A percentile compares a stretch with the other conserved stretches of the same genome.
phyloP scores from a whole-genome alignment of 2,329 filamentous ascomycete species.

The Epichloe brachyelytri region DNA sequence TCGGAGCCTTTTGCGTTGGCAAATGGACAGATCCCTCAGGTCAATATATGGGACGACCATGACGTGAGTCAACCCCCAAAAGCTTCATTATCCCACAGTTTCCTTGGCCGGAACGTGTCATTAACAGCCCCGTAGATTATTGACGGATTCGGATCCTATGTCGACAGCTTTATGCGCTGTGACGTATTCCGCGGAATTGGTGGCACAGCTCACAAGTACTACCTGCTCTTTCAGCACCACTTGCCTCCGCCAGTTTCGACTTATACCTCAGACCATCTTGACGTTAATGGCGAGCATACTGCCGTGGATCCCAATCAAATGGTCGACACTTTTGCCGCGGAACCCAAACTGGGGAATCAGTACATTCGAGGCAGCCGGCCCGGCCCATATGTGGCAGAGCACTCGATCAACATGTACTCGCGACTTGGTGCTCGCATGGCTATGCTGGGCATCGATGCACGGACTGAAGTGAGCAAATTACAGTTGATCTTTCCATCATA shows the following conservation, averaged over 20 bases:
- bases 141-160: constrained; percentile 87
- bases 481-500: neutral
- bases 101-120: neutral
- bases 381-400: constrained; percentile 80
- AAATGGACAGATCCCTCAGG: constrained; percentile 83
- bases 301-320: constrained; percentile 59
- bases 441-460: constrained; percentile 80
- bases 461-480: constrained; percentile 54
- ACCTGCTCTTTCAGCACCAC: constrained; percentile 95
- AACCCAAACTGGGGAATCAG: constrained; percentile 44
- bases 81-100: neutral
- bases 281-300: constrained; percentile 23
- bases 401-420: constrained; percentile 77
- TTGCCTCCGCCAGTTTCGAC: constrained; percentile 73
- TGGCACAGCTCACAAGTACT: constrained; percentile 91
- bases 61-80: constrained; percentile 38
- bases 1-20: constrained; percentile 74
- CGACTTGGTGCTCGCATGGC: constrained; percentile 71
- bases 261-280: constrained; percentile 50
- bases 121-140: constrained; percentile 51
- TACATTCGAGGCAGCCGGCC: constrained; percentile 69
- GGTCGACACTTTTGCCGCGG: constrained; percentile 58
- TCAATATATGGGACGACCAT: constrained; percentile 98
- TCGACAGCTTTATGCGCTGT: constrained; percentile 85
- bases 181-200: constrained; percentile 87